Evolutionary conservation across 2,329 filamentous ascomycete species (phyloP).

Genomic region (Neopestalotiopsis sp.): DNA sequence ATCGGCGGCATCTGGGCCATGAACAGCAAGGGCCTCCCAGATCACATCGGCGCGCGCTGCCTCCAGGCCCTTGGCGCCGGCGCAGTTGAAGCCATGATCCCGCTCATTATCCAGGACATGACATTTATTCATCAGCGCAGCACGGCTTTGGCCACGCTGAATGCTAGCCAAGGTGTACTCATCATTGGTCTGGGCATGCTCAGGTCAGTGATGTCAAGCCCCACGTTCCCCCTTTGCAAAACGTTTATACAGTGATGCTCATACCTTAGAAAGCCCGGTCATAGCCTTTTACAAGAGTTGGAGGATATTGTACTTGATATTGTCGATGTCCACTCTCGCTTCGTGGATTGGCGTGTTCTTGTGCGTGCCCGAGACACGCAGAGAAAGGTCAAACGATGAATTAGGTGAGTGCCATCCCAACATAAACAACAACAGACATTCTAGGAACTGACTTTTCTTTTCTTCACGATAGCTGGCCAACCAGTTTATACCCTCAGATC

Average conservation of each 20-base stretch:
- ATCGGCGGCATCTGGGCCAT: slow-evolving; percentile 42
- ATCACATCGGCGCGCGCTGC: slow-evolving; percentile 38
- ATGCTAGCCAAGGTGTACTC: slow-evolving; percentile 36
- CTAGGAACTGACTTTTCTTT: neutral
- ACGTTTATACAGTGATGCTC: neutral
- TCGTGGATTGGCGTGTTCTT: slow-evolving; percentile 39
- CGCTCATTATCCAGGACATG: slow-evolving; percentile 44
- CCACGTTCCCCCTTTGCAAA: neutral
- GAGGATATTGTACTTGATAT: slow-evolving; percentile 42
- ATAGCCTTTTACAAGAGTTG: slow-evolving; percentile 37
- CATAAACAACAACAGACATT: rapidly evolving
- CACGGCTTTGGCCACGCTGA: slow-evolving; percentile 36
- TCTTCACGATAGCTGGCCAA: slow-evolving; percentile 21
- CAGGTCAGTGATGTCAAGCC: neutral
- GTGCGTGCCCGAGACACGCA: slow-evolving; percentile 41
- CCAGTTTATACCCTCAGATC: slow-evolving; percentile 29
- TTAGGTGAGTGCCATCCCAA: slow-evolving; percentile 26
- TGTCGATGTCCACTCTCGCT: slow-evolving; percentile 34
- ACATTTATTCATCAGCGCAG: slow-evolving; percentile 45
- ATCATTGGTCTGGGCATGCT: slow-evolving; percentile 32
- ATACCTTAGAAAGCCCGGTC: slow-evolving; percentile 28
- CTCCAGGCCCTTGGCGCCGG: slow-evolving; percentile 42
- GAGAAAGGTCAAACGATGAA: slow-evolving; percentile 34
- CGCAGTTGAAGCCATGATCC: slow-evolving; percentile 41
- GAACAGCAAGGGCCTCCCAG: slow-evolving; percentile 33